Conservation (phyloP, 257 asterid species). For the Orobanche coerulescens region DNA sequence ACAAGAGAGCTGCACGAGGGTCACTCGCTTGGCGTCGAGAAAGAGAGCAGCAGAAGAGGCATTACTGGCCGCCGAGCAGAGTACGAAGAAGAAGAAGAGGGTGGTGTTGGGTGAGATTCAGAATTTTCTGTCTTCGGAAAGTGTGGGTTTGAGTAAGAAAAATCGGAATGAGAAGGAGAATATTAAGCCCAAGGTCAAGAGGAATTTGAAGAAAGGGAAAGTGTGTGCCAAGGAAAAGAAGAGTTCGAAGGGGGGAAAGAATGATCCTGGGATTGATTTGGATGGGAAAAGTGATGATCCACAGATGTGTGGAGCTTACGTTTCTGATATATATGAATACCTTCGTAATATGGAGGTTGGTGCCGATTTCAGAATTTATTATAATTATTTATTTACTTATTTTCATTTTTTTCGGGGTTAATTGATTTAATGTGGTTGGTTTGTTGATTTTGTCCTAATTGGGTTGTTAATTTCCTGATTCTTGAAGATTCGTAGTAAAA, state of each 20-base stretch:
- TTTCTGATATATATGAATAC: constrained; percentile 67
- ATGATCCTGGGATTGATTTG: constrained; percentile 25
- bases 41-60: constrained; percentile 60
- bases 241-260: constrained; percentile 19
- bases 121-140: constrained; percentile 28
- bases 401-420: not conserved
- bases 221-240: constrained; percentile 19
- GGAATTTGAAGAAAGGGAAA: constrained; percentile 28
- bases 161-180: constrained; percentile 21
- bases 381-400: not conserved
- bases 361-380: not conserved
- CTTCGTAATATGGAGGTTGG: constrained; percentile 76
- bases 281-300: constrained; percentile 41
- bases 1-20: constrained; percentile 50
- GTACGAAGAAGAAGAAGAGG: constrained; percentile 56
- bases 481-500: no score
- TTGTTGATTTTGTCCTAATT: not conserved
- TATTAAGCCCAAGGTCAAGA: constrained; percentile 9
- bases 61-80: constrained; percentile 23
- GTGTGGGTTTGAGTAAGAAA: constrained; percentile 3
- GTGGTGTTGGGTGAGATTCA: constrained; percentile 82
- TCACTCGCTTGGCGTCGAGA: constrained; percentile 75
- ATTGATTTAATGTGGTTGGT: not conserved
- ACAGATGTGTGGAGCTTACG: constrained; percentile 64
- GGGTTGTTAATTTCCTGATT: not conserved